A percentile compares a stretch with the other conserved stretches of the same genome.
Conservation (phyloP, 257 asterid genomes). For the Verbena officinalis region DNA sequence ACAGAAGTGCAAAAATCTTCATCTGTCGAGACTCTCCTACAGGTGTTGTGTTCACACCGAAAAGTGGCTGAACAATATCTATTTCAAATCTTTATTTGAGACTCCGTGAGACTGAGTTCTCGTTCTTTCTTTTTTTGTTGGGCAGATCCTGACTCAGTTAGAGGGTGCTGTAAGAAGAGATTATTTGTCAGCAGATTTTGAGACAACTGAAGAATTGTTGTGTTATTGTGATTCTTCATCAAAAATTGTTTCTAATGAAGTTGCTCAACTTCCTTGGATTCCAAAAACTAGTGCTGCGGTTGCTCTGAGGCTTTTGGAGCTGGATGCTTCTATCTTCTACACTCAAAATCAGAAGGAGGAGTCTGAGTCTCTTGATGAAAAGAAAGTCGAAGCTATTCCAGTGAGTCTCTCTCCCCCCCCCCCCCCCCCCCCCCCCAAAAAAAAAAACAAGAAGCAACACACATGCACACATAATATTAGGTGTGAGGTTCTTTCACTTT, state of each 20-base stretch:
- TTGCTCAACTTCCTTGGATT: conserved; percentile 87
- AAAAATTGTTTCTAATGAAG: conserved; percentile 42
- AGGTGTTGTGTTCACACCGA: conserved; percentile 61
- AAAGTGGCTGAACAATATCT: conserved; percentile 7
- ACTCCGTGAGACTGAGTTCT: neutral
- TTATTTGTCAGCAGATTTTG: conserved; percentile 67
- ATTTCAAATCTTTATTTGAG: neutral
- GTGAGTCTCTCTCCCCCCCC: conserved; percentile 54
- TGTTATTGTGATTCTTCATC: conserved; percentile 50
- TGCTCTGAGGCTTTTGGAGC: conserved; percentile 87
- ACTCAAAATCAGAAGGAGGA: conserved; percentile 62
- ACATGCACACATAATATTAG: too few relatives aligned
- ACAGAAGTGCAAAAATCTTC: conserved; percentile 61
- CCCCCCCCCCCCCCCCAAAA: neutral
- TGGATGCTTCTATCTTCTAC: conserved; percentile 74
- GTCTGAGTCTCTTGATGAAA: conserved; percentile 46
- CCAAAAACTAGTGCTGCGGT: conserved; percentile 88
- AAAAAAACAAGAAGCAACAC: too few relatives aligned
- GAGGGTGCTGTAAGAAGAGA: conserved; percentile 82
- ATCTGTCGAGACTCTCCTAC: conserved; percentile 66
- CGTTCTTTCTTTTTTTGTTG: conserved; percentile 1
- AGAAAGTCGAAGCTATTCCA: conserved; percentile 58
- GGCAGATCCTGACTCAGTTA: conserved; percentile 77
- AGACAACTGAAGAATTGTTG: conserved; percentile 84
- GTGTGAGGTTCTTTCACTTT: too few relatives aligned